Base-by-base conservation (phyloP, 1,139 yeast species). In the Diutina ranongensis region DNA sequence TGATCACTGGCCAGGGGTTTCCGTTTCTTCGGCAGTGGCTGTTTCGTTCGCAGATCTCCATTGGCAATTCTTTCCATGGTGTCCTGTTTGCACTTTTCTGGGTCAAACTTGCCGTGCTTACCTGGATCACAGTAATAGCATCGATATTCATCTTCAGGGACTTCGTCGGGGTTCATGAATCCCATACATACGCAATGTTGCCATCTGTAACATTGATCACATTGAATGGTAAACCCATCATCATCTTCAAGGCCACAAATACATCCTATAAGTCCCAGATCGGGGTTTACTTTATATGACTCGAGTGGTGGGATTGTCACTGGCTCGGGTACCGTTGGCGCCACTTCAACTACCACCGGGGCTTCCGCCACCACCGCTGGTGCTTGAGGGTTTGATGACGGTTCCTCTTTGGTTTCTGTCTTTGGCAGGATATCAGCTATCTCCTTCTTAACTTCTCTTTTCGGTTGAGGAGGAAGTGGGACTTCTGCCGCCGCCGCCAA, bases 181-280 rank as follows among this genome's bases (percentile, higher is more conserved):
- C 84, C 85, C 76, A 86, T 87, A 63, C 97, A 89, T 21, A 78
- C 71, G 42, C 94, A 89, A 64, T 89, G 97, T 59, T 88, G 96
- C 97, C 97, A 89, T 51, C 95, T 77, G 61, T 76, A 82, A 61
- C 97, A 89, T 44, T 78, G 73, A 59, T 88, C 96, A 65, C 97
- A 89, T 61, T 88, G 97, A 50, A 89, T 84, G 1, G 97, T 88
- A 60, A 86, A 87, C 1, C 97, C 97, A 58, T 89, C 97, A 61
- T 89, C 97, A 52, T 89, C 95, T 48, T 81, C 87, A 52, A 73
- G 79, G 0, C 81, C 89, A 67, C 98, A 89, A 3, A 89, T 77
- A 64, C 98, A 89, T 2, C 96, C 87, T 47, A 89, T 89, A 2
- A 80, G 64, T 0, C 96, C 96, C 3, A 88, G 73, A 57, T 87